Percentiles rank a stretch among this genome's conserved stretches.
Evolutionary conservation across 2,329 filamentous ascomycete species (phyloP).

Genomic region (Periglandula ipomoeae): DNA sequence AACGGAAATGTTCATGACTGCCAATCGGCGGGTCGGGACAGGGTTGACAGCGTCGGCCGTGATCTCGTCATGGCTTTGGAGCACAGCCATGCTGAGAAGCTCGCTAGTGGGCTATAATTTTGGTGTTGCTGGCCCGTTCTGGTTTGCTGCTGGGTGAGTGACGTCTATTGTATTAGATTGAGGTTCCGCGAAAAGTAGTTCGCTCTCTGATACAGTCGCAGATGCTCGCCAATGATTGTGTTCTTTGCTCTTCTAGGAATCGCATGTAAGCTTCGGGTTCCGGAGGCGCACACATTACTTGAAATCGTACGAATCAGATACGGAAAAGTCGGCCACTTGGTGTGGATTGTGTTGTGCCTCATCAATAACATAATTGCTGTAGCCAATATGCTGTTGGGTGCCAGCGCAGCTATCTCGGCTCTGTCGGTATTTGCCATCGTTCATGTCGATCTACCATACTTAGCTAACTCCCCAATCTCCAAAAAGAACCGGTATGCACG

Average conservation of each 20-base stretch:
- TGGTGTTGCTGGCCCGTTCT: constrained; percentile 46
- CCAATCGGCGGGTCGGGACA: constrained; percentile 33
- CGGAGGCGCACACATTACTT: constrained; percentile 43
- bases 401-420: constrained; percentile 24
- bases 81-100: constrained; percentile 41
- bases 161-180: neutral
- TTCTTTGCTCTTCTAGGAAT: constrained; percentile 40
- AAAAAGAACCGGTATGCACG: constrained; percentile 39
- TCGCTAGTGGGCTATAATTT: constrained; percentile 44
- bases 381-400: constrained; percentile 41
- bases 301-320: constrained; percentile 44
- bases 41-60: constrained; percentile 44
- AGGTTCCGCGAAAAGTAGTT: neutral
- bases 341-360: constrained; percentile 42
- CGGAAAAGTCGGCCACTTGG: constrained; percentile 36
- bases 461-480: constrained; percentile 22
- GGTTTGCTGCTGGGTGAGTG: constrained; percentile 44
- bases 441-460: neutral
- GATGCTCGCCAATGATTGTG: constrained; percentile 43
- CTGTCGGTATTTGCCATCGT: constrained; percentile 16
- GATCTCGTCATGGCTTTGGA: no score
- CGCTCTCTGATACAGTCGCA: neutral
- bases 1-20: constrained; percentile 49
- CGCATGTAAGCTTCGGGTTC: constrained; percentile 19
- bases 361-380: constrained; percentile 41